Evolutionary conservation across 139 green algal genomes (phyloP).

Genomic region (Chlamydomonas sphaeroides): DNA sequence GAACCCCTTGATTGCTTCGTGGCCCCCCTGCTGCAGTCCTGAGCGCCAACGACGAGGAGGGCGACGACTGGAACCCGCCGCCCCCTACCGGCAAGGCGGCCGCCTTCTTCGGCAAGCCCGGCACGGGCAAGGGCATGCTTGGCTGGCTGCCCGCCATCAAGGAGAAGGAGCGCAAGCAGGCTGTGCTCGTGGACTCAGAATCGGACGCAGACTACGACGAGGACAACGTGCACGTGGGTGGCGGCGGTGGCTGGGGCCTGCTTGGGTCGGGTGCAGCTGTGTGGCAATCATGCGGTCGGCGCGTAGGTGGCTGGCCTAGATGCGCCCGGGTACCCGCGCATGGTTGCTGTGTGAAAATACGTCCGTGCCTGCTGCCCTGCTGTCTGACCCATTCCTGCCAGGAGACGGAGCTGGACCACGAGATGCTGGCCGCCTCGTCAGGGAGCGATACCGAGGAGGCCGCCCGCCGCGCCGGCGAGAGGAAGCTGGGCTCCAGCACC

Average conservation of each 20-base stretch:
- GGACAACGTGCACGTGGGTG: constrained; percentile 23
- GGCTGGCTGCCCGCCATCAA: constrained; percentile 52
- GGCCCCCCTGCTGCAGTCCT: constrained; percentile 9
- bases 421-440: constrained; percentile 23
- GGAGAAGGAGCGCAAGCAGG: constrained; percentile 56
- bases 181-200: constrained; percentile 56
- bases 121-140: constrained; percentile 33
- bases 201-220: constrained; percentile 51
- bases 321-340: too few relatives aligned
- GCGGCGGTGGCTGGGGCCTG: too few relatives aligned
- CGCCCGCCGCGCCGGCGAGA: background rate
- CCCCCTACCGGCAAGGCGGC: background rate
- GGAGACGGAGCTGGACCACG: constrained; percentile 34
- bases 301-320: too few relatives aligned
- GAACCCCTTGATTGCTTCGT: too few relatives aligned
- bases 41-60: background rate
- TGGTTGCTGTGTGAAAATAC: too few relatives aligned
- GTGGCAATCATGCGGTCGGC: too few relatives aligned
- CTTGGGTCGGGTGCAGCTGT: too few relatives aligned
- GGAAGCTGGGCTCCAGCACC: background rate
- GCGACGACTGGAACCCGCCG: constrained; percentile 9
- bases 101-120: constrained; percentile 15
- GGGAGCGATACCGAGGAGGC: background rate
- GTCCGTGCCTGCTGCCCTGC: too few relatives aligned
- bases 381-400: background rate